Base-by-base conservation (phyloP, 2,329 filamentous ascomycete species). In the Apiospora rasikravindrae region DNA sequence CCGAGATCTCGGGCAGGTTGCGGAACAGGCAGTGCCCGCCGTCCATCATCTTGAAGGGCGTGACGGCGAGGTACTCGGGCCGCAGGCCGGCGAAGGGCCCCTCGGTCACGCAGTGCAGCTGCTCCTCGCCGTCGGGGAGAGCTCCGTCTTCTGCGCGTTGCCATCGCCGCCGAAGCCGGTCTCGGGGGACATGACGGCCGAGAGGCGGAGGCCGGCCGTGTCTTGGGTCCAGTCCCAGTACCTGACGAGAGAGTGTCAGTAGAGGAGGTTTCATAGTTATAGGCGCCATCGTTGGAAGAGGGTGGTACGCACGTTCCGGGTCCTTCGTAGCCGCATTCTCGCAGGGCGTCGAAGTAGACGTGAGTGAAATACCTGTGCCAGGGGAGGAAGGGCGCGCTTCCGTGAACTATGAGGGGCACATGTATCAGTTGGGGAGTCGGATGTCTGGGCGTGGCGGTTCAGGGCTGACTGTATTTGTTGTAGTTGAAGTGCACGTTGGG, bases 221-320 rank as follows among this genome's bases (percentile, higher is more conserved):
- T 83, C 81, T 1, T 78, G 75, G 4, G 76, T 77, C 82, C 82
- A 83, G 71, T 83, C 78, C 81, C 80, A 83, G 74, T 82, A 81
- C 2, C 53, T 61, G 53, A 1, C 1, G 8, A 6, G 19, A 11
- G 2, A 42, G 16, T 19, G 71, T 61, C 8, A 61, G 53, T 33
- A 19, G 7, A 19, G 16, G 26, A 16, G 26, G 16, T 0, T 33
- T 26, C 19, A 16, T 26, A n/a, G 2, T 24, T 8, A 24, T 11
- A n/a, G 24, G 10, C 16, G 22, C 33, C 33, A 33, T 24, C 4
- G 47, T 24, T 24, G 49, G 24, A 29, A 24, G 14, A 10, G 2
- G 29, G 6, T 3, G 8, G 4, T 37, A 61, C 53, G 19, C 16
- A 73, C 42, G 53, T 71, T 42, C 66, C 66, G 44, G 70, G 47